Evolutionary conservation across 192 early-diverging fungal species (phyloP).

Genomic region (Piromyces sp.): DNA sequence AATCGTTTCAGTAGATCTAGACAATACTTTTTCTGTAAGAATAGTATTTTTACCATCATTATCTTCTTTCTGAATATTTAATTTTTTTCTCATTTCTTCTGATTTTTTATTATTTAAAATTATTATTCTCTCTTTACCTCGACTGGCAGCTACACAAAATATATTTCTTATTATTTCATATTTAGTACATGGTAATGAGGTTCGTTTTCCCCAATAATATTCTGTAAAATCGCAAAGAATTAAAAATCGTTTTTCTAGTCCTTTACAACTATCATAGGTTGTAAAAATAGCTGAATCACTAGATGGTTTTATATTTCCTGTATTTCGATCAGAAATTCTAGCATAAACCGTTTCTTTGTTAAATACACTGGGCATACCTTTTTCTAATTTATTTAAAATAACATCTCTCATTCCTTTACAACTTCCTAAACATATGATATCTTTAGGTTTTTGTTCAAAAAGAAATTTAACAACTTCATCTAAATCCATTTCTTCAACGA

Average conservation of each 20-base stretch:
- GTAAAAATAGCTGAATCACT: neutral
- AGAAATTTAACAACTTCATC: neutral
- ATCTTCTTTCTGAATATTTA: no score
- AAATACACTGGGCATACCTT: neutral
- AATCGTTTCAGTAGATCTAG: neutral
- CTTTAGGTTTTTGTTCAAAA: neutral
- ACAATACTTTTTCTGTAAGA: neutral
- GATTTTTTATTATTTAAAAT: neutral
- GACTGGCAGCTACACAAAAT: neutral
- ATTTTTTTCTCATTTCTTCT: no score
- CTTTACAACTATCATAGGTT: neutral
- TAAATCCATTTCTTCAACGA: neutral
- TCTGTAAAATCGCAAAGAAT: neutral
- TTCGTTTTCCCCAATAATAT: neutral
- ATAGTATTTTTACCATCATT: neutral
- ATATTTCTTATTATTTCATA: neutral
- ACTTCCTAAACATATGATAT: neutral
- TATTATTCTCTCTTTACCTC: neutral
- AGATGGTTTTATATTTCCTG: neutral
- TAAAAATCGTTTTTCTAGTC: neutral
- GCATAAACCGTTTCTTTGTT: neutral
- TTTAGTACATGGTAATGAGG: neutral
- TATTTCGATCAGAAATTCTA: neutral
- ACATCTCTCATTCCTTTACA: neutral
- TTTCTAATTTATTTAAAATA: neutral